phyloP scores from a whole-genome alignment of 305 asterid species.

The Solanum hybrid region DNA sequence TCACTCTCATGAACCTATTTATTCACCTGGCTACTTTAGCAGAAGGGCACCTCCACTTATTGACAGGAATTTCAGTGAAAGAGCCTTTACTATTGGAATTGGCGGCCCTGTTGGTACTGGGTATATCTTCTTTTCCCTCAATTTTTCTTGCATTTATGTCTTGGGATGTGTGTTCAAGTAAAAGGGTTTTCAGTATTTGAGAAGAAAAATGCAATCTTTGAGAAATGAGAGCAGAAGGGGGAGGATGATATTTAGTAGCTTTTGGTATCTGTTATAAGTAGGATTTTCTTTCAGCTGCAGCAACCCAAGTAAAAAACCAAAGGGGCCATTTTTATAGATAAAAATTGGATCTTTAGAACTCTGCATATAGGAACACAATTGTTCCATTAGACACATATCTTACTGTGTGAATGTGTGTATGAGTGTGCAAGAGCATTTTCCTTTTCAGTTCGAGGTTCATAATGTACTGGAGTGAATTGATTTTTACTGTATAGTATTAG shows the following conservation, averaged over 20 bases:
- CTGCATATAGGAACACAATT: neutral
- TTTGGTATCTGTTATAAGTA: neutral
- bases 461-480: neutral
- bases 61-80: constrained; percentile 58
- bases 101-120: constrained; percentile 99
- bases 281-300: neutral
- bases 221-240: neutral
- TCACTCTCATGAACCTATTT: constrained; percentile 78
- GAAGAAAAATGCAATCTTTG: neutral
- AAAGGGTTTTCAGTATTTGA: neutral
- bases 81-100: constrained; percentile 90
- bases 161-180: neutral
- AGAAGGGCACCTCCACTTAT: constrained; percentile 74
- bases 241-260: neutral
- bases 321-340: neutral
- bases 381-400: neutral
- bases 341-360: neutral
- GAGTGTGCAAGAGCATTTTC: neutral
- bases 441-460: neutral
- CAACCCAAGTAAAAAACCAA: neutral
- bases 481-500: neutral
- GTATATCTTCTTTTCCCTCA: constrained; percentile 23
- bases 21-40: constrained; percentile 83
- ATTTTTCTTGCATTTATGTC: neutral
- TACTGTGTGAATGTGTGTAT: neutral